Evolutionary conservation across 2,329 filamentous ascomycete genomes (phyloP).

Genomic region (Apiospora saccharicola): DNA sequence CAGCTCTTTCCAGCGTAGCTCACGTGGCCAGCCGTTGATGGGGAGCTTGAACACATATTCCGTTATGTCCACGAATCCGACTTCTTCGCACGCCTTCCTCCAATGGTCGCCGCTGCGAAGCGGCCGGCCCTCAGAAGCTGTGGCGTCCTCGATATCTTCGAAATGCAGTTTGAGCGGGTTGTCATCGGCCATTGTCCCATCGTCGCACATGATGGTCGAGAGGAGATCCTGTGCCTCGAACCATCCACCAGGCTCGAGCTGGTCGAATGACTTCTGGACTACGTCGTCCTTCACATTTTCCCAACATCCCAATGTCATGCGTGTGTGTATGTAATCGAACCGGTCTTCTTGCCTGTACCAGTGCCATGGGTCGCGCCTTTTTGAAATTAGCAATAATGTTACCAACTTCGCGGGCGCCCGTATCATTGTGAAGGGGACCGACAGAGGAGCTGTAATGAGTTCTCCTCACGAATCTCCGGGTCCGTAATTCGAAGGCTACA

Average conservation of each 20-base stretch:
- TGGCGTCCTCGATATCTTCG: slow-evolving; percentile 49
- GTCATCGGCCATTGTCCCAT: slow-evolving; percentile 50
- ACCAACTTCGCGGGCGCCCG: not conserved
- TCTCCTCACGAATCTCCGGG: not conserved
- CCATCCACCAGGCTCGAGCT: slow-evolving; percentile 60
- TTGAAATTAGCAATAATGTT: not conserved
- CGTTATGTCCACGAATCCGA: slow-evolving; percentile 63
- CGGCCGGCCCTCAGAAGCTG: slow-evolving; percentile 46
- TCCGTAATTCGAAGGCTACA: not conserved
- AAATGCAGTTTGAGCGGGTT: slow-evolving; percentile 50
- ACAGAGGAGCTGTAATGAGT: not conserved
- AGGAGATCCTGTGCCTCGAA: slow-evolving; percentile 61
- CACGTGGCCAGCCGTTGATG: slow-evolving; percentile 60
- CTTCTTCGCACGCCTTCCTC: slow-evolving; percentile 50
- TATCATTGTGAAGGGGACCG: not conserved
- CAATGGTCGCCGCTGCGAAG: slow-evolving; percentile 45
- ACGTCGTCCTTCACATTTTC: slow-evolving; percentile 55
- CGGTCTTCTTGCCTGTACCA: slow-evolving; percentile 47
- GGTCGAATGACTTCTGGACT: slow-evolving; percentile 59
- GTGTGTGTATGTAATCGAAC: slow-evolving; percentile 63
- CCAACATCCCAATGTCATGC: slow-evolving; percentile 59
- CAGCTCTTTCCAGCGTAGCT: slow-evolving; percentile 51
- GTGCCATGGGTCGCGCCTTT: slow-evolving; percentile 27
- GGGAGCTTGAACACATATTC: slow-evolving; percentile 62
- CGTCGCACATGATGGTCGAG: slow-evolving; percentile 50